Evolutionary conservation across 176 grass and related monocot genomes (phyloP).

Genomic region (Avena atlantica): DNA sequence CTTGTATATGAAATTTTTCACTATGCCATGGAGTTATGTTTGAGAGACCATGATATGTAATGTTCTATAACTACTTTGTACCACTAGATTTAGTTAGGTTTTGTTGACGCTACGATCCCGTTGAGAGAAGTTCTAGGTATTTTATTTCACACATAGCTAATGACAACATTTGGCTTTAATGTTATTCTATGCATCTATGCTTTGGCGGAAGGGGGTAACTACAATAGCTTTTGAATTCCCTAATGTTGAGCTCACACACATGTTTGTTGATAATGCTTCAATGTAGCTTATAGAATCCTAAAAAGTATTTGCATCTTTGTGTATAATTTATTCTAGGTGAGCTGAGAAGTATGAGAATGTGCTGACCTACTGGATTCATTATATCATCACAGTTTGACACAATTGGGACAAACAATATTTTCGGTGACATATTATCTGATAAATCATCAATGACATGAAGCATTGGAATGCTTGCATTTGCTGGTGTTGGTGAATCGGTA

Average conservation of each 20-base stretch:
- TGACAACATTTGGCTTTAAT: neutral
- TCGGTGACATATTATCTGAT: constrained; percentile 90
- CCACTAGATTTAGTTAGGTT: neutral
- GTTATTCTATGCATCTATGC: constrained; percentile 80
- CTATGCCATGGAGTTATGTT: neutral
- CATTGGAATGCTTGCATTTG: constrained; percentile 96
- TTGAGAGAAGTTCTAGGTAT: neutral
- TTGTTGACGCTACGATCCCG: neutral
- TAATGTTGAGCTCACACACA: constrained; percentile 80
- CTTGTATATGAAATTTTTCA: neutral
- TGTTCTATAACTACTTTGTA: constrained; percentile 18
- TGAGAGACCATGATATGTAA: neutral
- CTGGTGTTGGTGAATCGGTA: constrained; percentile 85
- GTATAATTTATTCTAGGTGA: neutral
- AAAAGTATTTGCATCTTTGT: constrained; percentile 63
- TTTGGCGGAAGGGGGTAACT: constrained; percentile 81
- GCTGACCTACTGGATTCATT: constrained; percentile 34
- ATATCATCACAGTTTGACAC: constrained; percentile 67
- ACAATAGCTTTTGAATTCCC: constrained; percentile 69
- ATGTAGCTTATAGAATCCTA: constrained; percentile 96
- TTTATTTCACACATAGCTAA: neutral
- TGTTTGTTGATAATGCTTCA: constrained; percentile 93
- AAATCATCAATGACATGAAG: constrained; percentile 97
- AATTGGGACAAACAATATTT: constrained; percentile 90
- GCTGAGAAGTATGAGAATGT: neutral